Conservation (phyloP, 2,329 filamentous ascomycete genomes). For the Venturia carpophila region DNA sequence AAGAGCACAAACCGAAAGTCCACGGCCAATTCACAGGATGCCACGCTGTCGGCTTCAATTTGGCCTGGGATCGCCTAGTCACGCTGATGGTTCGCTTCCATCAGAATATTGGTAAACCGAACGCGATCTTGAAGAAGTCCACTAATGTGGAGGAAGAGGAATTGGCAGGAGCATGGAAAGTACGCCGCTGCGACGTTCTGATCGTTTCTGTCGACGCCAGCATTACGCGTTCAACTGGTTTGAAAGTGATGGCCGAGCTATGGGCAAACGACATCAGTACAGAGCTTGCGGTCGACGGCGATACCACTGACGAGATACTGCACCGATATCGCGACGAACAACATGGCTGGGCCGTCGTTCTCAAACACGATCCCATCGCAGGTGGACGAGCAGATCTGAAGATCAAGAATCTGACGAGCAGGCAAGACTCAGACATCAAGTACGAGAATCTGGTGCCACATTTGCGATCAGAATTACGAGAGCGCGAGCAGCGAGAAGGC, state of each 20-base stretch:
- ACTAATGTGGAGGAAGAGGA: constrained; percentile 43
- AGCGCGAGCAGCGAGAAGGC: constrained; percentile 59
- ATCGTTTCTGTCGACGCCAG: constrained; percentile 79
- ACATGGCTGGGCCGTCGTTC: constrained; percentile 81
- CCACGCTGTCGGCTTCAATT: constrained; percentile 85
- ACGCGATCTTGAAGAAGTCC: constrained; percentile 57
- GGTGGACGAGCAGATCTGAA: constrained; percentile 54
- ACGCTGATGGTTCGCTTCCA: constrained; percentile 50
- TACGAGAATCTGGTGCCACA: constrained; percentile 66
- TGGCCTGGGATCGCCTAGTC: constrained; percentile 78
- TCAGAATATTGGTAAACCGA: constrained; percentile 35
- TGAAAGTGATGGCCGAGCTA: constrained; percentile 68
- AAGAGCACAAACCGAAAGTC: constrained; percentile 65
- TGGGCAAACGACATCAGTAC: constrained; percentile 82
- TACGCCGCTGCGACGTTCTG: constrained; percentile 69
- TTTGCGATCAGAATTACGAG: constrained; percentile 73
- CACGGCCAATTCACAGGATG: constrained; percentile 41
- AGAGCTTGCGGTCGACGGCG: constrained; percentile 73
- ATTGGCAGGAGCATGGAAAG: constrained; percentile 30
- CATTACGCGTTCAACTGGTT: constrained; percentile 64
- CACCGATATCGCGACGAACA: constrained; percentile 67
- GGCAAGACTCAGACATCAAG: constrained; percentile 68
- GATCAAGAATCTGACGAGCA: constrained; percentile 68
- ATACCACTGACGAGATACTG: constrained; percentile 71
- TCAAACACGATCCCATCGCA: constrained; percentile 62